These are phyloP conservation scores for Physcomitrellopsis africana DNA, from an alignment of 225 moss, liverwort and hornwort species.

Conservation along the genomic window DNA sequence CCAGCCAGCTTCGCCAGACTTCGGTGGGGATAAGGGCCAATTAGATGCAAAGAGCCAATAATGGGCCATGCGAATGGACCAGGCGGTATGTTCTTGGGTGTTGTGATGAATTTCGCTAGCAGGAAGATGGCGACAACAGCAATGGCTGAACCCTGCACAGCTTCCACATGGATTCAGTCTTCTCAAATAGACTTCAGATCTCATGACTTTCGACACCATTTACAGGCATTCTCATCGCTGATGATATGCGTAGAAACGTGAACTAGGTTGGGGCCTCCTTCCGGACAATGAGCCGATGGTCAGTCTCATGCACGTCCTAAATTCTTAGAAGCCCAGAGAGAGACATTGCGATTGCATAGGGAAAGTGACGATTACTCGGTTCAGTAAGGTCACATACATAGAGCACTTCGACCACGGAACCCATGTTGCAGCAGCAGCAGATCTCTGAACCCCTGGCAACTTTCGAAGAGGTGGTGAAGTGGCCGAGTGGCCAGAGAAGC, in stretches of 20 bases:
- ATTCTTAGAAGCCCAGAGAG: no score
- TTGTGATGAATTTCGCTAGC: slow-evolving; percentile 20
- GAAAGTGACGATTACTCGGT: no score
- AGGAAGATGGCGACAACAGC: slow-evolving; percentile 32
- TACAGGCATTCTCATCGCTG: no score
- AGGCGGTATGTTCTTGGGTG: slow-evolving; percentile 40
- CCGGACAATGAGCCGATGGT: no score
- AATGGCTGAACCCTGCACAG: slow-evolving; percentile 27
- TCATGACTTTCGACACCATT: no score
- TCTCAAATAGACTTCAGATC: neutral
- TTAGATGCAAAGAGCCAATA: slow-evolving; percentile 30
- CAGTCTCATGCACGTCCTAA: no score
- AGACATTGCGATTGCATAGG: no score
- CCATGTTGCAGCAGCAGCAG: slow-evolving; percentile 18
- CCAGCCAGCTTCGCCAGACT: slow-evolving; percentile 34
- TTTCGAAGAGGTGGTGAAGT: neutral
- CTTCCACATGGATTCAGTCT: neutral
- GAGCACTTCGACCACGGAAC: slow-evolving; percentile 20
- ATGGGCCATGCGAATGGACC: slow-evolving; percentile 44
- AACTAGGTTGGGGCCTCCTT: no score
- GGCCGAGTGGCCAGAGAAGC: neutral
- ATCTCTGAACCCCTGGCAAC: no score
- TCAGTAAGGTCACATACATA: slow-evolving; percentile 18
- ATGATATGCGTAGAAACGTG: no score
- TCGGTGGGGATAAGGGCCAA: slow-evolving; percentile 38